phyloP scores from a whole-genome alignment of 2,329 filamentous ascomycete species.

The Aspergillus aculeatinus region DNA sequence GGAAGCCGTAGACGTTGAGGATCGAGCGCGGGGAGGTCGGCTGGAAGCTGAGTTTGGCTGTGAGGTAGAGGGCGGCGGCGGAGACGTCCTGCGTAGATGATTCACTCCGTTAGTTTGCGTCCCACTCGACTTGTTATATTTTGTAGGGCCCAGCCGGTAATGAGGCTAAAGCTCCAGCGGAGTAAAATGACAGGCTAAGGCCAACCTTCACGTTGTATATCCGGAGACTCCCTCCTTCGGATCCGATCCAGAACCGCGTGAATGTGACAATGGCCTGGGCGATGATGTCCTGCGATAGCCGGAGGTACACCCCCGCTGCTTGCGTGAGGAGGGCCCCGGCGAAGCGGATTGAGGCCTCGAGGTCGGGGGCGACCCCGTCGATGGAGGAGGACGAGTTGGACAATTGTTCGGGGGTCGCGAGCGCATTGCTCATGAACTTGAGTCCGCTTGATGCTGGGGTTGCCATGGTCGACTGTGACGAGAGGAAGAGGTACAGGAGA shows the following conservation, averaged over 20 bases:
- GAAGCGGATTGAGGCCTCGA: constrained; percentile 47
- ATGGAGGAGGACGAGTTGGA: constrained; percentile 45
- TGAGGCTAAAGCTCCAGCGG: no score
- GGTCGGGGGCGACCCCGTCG: constrained; percentile 42
- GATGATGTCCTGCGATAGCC: constrained; percentile 80
- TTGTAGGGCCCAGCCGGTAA: no score
- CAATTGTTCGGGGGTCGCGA: constrained; percentile 47
- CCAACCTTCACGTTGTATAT: constrained; percentile 45
- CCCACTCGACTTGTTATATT: no score
- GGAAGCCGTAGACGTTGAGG: constrained; percentile 80
- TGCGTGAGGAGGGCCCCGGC: constrained; percentile 48
- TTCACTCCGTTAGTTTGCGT: neutral
- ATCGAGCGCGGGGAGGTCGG: constrained; percentile 77
- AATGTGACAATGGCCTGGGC: constrained; percentile 82
- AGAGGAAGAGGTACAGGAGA: neutral
- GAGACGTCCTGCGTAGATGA: constrained; percentile 65
- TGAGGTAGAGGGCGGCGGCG: constrained; percentile 76
- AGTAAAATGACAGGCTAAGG: no score
- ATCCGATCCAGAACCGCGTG: constrained; percentile 72
- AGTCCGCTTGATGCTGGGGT: constrained; percentile 25
- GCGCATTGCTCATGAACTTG: constrained; percentile 45
- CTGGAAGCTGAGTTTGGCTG: constrained; percentile 75
- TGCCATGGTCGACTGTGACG: constrained; percentile 22
- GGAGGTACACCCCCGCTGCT: constrained; percentile 64
- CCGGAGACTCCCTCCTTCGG: constrained; percentile 46